Conservation (phyloP, 768 basidiomycete genomes). For the Tylopilus subfusipes region DNA sequence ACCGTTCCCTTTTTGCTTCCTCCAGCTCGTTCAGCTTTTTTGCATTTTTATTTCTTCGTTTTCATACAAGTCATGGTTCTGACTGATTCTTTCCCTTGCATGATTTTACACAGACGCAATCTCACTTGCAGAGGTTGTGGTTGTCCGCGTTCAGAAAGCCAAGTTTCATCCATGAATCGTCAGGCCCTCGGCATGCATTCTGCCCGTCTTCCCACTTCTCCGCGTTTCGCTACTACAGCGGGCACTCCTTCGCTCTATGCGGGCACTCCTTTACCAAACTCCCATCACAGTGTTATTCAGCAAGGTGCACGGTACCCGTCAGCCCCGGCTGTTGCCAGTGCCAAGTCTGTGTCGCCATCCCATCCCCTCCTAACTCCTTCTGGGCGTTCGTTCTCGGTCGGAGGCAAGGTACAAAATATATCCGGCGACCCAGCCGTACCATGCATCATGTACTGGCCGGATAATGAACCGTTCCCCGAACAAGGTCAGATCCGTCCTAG, state of each 20-base stretch:
- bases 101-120: constrained; percentile 65
- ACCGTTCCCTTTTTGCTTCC: constrained; percentile 9
- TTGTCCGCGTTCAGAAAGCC: constrained; percentile 46
- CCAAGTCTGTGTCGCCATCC: constrained; percentile 42
- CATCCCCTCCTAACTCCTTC: constrained; percentile 81
- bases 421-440: constrained; percentile 67
- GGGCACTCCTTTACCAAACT: constrained; percentile 22
- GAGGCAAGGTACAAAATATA: constrained; percentile 78
- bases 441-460: constrained; percentile 89
- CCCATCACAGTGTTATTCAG: constrained; percentile 26
- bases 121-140: constrained; percentile 75
- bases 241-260: constrained; percentile 16
- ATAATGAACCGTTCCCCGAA: constrained; percentile 81
- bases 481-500: constrained; percentile 73
- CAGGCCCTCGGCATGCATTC: constrained; percentile 26
- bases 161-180: constrained; percentile 30
- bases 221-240: constrained; percentile 20
- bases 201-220: constrained; percentile 24
- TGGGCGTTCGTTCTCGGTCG: constrained; percentile 69
- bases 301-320: constrained; percentile 27
- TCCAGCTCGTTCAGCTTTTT: background rate
- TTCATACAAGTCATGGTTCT: constrained; percentile 34
- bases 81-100: constrained; percentile 47
- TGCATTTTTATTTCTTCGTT: constrained; percentile 9
- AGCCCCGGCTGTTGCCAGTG: constrained; percentile 15